Evolutionary conservation across 177 flowering plant species (phyloP), one percentile per base, ranked within the genome.

Genomic region (Tripterygium wilfordii): DNA sequence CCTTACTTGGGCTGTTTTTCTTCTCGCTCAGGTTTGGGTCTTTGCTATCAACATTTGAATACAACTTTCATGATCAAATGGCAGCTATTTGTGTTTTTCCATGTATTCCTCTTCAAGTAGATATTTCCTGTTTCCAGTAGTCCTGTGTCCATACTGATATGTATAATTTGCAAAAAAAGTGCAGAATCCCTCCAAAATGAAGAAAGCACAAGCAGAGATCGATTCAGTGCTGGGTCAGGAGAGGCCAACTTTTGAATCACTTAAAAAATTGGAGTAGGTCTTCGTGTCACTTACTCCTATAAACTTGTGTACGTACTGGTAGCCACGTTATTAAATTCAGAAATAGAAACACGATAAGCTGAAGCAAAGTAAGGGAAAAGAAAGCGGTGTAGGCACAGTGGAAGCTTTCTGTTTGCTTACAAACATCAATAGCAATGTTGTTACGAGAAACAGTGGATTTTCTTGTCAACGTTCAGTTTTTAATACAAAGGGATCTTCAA

Each of bases 1-100:
- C 65, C 98, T 92, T 63, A 92, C 98, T 12, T 92, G 98, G 98
- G 78, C 96, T 53, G 70, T 84, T 68, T 92, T 75, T 66, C 77
- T 92, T 14, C 96, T 92, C 47, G 88, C 96, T 3, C 95, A 88
- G 65, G 98, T 86, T 75, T 52, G 70, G 32, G 36, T 49, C 23
- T 17, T 9, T 10, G 8, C 33, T 25, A 21, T 40, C 26, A 25
- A 16, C 18, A 48, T 32, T 14, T 16, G 33, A 22, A 46, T 30
- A 2, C 22, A 47, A n/a, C 10, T 5, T 19, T 31, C 10, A 2
- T 47, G 1, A 32, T 18, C 5, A 22, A 31, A 8, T 15, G 25
- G 12, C 17, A 10, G 26, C 19, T 7, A 15, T 5, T 24, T 7
- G 4, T 52, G 27, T 43, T 32, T 5, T 47, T 26, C 9, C 24